Percentiles rank a stretch among this genome's conserved stretches.
These are phyloP conservation scores for Bacterosira constricta DNA, from an alignment of 108 stramenopile species.

Conservation along the genomic window DNA sequence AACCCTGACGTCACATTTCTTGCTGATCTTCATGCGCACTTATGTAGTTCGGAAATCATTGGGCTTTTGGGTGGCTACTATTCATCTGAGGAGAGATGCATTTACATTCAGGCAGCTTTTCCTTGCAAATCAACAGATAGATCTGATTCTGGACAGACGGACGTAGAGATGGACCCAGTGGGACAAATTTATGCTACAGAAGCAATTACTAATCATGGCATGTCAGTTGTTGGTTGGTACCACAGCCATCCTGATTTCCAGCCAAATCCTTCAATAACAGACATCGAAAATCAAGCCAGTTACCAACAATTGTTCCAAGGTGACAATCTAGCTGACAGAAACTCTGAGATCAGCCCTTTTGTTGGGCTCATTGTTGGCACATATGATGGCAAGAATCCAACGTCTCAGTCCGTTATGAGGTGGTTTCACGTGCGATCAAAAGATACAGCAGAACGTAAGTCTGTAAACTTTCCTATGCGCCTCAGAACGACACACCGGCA, in stretches of 20 bases:
- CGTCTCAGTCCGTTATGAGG: constrained; percentile 45
- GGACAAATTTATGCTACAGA: constrained; percentile 54
- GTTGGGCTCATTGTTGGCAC: constrained; percentile 61
- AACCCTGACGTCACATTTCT: constrained; percentile 54
- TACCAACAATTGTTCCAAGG: constrained; percentile 59
- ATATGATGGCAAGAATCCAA: constrained; percentile 46
- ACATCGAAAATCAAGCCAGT: constrained; percentile 61
- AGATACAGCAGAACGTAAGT: constrained; percentile 24
- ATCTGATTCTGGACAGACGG: constrained; percentile 53
- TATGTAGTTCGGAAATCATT: constrained; percentile 66
- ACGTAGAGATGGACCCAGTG: constrained; percentile 77
- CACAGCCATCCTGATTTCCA: constrained; percentile 24
- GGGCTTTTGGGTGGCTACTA: constrained; percentile 65
- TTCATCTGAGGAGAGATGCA: constrained; percentile 32
- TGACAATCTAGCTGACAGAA: constrained; percentile 10
- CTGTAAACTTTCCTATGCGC: constrained; percentile 42
- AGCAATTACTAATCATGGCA: constrained; percentile 41
- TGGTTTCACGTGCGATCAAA: constrained; percentile 52
- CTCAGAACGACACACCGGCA: constrained; percentile 40
- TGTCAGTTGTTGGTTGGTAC: constrained; percentile 65
- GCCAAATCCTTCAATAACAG: constrained; percentile 37
- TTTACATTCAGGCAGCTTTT: constrained; percentile 66
- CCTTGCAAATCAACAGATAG: constrained; percentile 54
- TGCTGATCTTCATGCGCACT: constrained; percentile 63
- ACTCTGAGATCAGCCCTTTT: constrained; percentile 43